Evolutionary conservation across 2,329 filamentous ascomycete genomes (phyloP).

Genomic region (Rosellinia necatrix): DNA sequence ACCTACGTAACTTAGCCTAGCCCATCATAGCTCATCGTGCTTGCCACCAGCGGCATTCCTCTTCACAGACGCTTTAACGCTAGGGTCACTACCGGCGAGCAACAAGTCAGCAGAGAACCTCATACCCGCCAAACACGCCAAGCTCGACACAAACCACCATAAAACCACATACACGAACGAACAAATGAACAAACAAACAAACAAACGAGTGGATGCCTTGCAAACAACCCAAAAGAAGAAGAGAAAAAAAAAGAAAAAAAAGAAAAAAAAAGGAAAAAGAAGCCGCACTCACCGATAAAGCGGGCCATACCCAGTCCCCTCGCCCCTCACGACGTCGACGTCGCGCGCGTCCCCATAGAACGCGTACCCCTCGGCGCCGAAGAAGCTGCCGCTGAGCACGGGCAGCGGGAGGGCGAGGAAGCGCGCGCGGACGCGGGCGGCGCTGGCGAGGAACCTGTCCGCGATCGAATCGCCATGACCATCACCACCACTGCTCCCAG

Average conservation of each 20-base stretch:
- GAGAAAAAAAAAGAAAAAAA: background rate
- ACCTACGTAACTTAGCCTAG: background rate
- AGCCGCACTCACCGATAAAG: conserved; percentile 28
- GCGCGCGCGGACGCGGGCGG: conserved; percentile 39
- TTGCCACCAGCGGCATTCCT: background rate
- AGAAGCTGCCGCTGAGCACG: conserved; percentile 35
- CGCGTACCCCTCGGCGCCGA: conserved; percentile 15
- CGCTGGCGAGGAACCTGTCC: conserved; percentile 43
- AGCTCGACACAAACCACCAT: too few species aligned
- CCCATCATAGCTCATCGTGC: conserved; percentile 26
- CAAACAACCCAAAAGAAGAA: background rate
- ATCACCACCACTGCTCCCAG: too few species aligned
- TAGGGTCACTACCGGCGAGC: background rate
- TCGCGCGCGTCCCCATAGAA: conserved; percentile 25
- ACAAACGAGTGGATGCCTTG: too few species aligned
- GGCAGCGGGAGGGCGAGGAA: conserved; percentile 35
- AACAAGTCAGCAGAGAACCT: background rate
- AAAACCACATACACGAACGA: too few species aligned
- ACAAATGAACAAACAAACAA: too few species aligned
- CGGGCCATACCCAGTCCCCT: conserved; percentile 34
- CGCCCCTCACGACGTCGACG: conserved; percentile 29
- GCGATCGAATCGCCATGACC: too few species aligned
- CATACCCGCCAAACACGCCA: too few species aligned
- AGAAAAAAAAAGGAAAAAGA: background rate
- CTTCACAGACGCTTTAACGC: conserved; percentile 1